Base-by-base conservation (phyloP, 2,329 filamentous ascomycete species). In the Curvularia verruculosa region DNA sequence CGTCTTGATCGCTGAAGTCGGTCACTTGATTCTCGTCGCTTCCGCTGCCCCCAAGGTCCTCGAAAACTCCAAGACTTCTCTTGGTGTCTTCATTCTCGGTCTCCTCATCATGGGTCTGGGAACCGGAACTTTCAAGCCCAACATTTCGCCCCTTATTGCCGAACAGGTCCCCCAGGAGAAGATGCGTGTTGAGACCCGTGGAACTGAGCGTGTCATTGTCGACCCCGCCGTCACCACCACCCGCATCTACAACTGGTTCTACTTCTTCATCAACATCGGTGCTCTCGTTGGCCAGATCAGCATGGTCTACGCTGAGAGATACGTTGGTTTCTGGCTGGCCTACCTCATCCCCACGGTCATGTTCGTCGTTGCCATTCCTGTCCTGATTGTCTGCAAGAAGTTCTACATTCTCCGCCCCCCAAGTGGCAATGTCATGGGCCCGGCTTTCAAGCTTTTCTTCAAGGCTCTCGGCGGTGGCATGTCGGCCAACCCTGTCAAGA, bases 301-400 rank as follows among this genome's bases (percentile, higher is more conserved):
- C 45, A 78, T 77, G 75, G 73, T 71, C 5, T 77, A 76, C 54
- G 73, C 74, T 10, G 75, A 78, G 52, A 67, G 73, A 41, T 77
- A 77, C 50, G 84, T 91, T 41, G 89, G 89, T 13, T 92, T 90
- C 80, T 92, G 86, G 84, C 81, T 90, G 13, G 83, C 89, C 0
- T 92, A 82, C 77, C 77, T 89, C 18, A 81, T 91, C 13, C 89
- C 89, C 5, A 91, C 88, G 1, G 65, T 81, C 45, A 78, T 90
- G 66, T 89, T 90, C 79, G 77, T 85, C 24, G 23, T 84, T 39
- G 83, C 83, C 31, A 85, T 88, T 1, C 57, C 84, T 0, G 83
- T 91, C 3, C 78, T 91, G 37, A 76, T 81, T 49, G 75, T 84
- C 61, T 83, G 84, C 72, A 83, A 84, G 71, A 87, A 87, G 67